Evolutionary conservation across 192 early-diverging fungal species (phyloP).

Genomic region (Helicostylum pulchrum): DNA sequence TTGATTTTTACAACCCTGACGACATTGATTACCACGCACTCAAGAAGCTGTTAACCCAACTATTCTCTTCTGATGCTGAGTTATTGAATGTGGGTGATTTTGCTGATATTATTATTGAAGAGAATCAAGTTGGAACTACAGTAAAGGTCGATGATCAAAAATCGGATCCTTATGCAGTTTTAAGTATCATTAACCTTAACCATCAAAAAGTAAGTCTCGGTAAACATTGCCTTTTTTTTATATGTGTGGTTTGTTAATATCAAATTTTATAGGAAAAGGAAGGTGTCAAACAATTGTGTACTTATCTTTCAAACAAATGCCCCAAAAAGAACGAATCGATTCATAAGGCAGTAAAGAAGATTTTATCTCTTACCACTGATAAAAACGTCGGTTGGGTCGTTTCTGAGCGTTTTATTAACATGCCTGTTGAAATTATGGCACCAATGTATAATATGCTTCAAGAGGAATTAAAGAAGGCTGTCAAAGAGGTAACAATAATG

Average conservation of each 20-base stretch:
- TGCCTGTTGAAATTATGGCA: constrained; percentile 90
- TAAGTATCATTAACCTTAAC: constrained; percentile 73
- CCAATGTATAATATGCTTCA: constrained; percentile 89
- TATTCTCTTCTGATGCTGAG: constrained; percentile 79
- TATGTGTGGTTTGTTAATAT: neutral
- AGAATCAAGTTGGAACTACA: constrained; percentile 76
- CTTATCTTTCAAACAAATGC: constrained; percentile 69
- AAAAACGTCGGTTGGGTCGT: constrained; percentile 65
- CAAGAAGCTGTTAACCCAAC: constrained; percentile 78
- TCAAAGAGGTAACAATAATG: constrained; percentile 54
- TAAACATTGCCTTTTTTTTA: neutral
- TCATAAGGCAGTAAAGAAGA: constrained; percentile 34
- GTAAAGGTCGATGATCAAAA: constrained; percentile 84
- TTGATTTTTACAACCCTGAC: constrained; percentile 94
- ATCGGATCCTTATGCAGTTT: constrained; percentile 83
- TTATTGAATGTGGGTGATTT: constrained; percentile 71
- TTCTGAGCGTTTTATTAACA: constrained; percentile 90
- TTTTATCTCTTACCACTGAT: constrained; percentile 33
- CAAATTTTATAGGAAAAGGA: constrained; percentile 37
- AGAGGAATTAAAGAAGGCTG: constrained; percentile 76
- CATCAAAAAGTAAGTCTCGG: constrained; percentile 49
- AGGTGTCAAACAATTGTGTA: constrained; percentile 47
- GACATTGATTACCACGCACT: constrained; percentile 87
- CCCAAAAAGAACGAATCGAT: constrained; percentile 38
- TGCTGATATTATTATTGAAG: constrained; percentile 77